Percentiles rank a stretch among this genome's conserved stretches.
phyloP scores from a whole-genome alignment of 169 alveolate species.

The Babesia bigemina region DNA sequence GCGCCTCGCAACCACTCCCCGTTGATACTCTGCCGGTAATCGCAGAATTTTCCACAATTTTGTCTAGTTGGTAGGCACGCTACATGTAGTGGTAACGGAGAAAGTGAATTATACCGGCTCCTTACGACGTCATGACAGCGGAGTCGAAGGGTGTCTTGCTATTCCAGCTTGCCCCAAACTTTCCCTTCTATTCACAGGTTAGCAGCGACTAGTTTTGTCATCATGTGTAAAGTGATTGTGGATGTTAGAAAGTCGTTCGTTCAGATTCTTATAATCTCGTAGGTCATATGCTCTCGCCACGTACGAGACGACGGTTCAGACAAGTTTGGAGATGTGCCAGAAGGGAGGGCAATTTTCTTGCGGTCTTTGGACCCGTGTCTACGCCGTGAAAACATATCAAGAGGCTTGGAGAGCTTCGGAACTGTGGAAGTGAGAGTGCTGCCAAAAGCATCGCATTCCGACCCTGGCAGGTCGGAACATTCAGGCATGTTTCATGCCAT shows the following conservation, averaged over 20 bases:
- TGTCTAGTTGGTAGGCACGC: too few species aligned
- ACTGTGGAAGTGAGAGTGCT: slow-evolving; percentile 1
- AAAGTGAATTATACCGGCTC: neutral
- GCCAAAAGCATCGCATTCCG: neutral
- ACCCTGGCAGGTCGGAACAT: neutral
- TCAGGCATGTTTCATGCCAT: slow-evolving; percentile 17
- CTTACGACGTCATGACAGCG: neutral
- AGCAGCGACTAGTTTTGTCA: neutral
- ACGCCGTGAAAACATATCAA: neutral
- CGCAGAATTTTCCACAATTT: too few species aligned
- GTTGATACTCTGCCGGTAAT: too few species aligned
- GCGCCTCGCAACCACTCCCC: too few species aligned
- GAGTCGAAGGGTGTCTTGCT: slow-evolving; percentile 5
- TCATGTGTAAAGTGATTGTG: neutral
- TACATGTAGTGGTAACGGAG: too few species aligned
- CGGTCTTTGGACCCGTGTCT: slow-evolving; percentile 43
- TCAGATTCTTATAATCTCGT: neutral
- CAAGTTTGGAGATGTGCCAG: neutral
- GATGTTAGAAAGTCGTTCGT: neutral
- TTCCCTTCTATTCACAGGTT: slow-evolving; percentile 68
- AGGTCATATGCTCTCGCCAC: slow-evolving; percentile 29
- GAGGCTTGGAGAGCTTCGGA: slow-evolving; percentile 5
- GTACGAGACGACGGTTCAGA: slow-evolving; percentile 1
- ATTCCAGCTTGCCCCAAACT: slow-evolving; percentile 8
- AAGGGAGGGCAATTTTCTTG: slow-evolving; percentile 26